Evolutionary conservation across 495 filamentous ascomycete genomes (phyloP).

Genomic region (Recurvomyces mirabilis): DNA sequence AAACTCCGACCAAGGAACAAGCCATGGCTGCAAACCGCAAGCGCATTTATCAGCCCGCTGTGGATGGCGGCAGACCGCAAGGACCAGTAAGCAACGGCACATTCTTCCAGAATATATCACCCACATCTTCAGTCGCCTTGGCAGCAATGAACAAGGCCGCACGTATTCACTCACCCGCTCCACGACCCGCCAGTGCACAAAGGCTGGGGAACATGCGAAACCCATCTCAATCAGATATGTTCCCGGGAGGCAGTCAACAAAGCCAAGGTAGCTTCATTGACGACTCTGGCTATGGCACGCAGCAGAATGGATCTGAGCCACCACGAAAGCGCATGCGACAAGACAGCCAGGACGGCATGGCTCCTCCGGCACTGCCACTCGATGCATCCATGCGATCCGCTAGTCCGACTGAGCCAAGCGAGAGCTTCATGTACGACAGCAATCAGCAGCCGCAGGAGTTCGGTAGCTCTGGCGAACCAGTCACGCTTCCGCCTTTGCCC

Average conservation of each 20-base stretch:
- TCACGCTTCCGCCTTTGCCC: conserved; percentile 58
- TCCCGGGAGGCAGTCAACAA: conserved; percentile 51
- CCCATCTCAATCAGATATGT: conserved; percentile 55
- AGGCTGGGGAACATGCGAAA: conserved; percentile 37
- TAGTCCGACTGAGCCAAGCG: conserved; percentile 77
- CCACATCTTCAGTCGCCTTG: conserved; percentile 80
- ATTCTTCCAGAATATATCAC: conserved; percentile 92
- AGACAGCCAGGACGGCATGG: conserved; percentile 18
- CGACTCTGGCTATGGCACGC: conserved; percentile 45
- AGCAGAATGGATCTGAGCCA: conserved; percentile 46
- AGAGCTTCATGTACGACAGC: conserved; percentile 58
- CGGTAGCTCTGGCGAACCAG: conserved; percentile 42
- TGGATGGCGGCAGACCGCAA: conserved; percentile 45
- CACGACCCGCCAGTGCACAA: conserved; percentile 41
- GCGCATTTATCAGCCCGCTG: conserved; percentile 66
- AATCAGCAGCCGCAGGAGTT: conserved; percentile 21
- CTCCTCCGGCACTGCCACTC: conserved; percentile 3
- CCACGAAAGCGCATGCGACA: conserved; percentile 68
- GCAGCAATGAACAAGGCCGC: conserved; percentile 87
- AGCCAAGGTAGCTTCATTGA: conserved; percentile 54
- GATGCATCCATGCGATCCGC: conserved; percentile 42
- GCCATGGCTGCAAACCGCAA: conserved; percentile 97
- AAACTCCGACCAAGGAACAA: conserved; percentile 98
- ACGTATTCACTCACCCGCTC: conserved; percentile 75
- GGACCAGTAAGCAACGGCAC: conserved; percentile 60